Percentiles rank a stretch among this genome's conserved stretches.
phyloP scores from a whole-genome alignment of 2,329 filamentous ascomycete species.

The Trichoderma endophyticum region DNA sequence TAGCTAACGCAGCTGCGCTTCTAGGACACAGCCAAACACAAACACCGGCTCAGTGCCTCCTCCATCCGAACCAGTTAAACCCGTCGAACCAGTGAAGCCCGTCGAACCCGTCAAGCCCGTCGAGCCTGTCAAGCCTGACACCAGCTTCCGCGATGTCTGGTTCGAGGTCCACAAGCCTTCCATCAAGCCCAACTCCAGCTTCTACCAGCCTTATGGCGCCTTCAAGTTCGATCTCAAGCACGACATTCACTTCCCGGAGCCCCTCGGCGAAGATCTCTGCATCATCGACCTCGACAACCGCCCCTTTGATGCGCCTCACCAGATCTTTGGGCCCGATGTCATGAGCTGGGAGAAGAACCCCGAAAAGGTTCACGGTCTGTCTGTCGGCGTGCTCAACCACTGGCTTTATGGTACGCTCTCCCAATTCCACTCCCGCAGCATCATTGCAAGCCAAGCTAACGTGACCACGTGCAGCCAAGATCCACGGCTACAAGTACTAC shows the following conservation, averaged over 20 bases:
- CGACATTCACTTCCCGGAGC: conserved; percentile 32
- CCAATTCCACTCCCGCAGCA: not conserved
- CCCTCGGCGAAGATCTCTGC: conserved; percentile 40
- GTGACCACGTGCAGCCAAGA: conserved; percentile 35
- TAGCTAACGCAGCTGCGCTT: not conserved
- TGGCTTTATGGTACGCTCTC: conserved; percentile 40
- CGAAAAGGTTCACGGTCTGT: conserved; percentile 35
- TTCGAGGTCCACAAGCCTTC: conserved; percentile 33
- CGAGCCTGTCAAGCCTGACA: not conserved
- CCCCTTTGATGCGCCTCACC: conserved; percentile 34
- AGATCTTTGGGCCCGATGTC: conserved; percentile 34
- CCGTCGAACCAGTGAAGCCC: not conserved
- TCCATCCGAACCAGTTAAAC: not conserved
- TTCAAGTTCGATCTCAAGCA: conserved; percentile 32
- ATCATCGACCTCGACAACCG: conserved; percentile 47
- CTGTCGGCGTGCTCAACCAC: conserved; percentile 43
- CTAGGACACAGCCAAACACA: conserved; percentile 5
- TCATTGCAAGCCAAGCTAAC: conserved; percentile 19
- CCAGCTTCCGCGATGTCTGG: conserved; percentile 31
- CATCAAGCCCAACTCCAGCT: conserved; percentile 26
- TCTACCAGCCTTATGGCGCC: conserved; percentile 33
- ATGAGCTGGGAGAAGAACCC: conserved; percentile 39
- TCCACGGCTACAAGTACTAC: conserved; percentile 48
- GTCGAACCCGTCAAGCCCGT: not conserved
- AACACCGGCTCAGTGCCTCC: not conserved